These are phyloP conservation scores for Scheffersomyces segobiensis DNA, from an alignment of 1,139 yeast species.

Conservation along the genomic window DNA sequence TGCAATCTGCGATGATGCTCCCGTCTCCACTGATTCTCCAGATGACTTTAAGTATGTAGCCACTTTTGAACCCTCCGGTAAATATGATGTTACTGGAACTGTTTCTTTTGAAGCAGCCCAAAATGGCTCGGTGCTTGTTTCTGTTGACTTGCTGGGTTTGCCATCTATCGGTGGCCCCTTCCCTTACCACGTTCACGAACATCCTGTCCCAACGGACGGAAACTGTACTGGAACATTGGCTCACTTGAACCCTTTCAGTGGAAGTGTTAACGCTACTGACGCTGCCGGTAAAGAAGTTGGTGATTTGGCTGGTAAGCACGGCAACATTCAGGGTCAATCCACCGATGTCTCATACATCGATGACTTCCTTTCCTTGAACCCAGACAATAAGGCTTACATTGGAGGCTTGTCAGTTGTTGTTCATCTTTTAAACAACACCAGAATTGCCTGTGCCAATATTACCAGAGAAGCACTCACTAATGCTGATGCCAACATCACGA, in stretches of 20 bases:
- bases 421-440: slow-evolving; percentile 32
- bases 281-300: slow-evolving; percentile 35
- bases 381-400: slow-evolving; percentile 32
- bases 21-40: slow-evolving; percentile 28
- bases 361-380: slow-evolving; percentile 39
- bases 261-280: slow-evolving; percentile 26
- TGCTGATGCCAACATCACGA: slow-evolving; percentile 5
- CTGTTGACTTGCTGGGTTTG: slow-evolving; percentile 32
- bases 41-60: slow-evolving; percentile 23
- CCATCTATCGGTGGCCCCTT: slow-evolving; percentile 43
- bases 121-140: slow-evolving; percentile 35
- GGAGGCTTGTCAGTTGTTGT: slow-evolving; percentile 42
- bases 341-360: slow-evolving; percentile 30
- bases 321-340: slow-evolving; percentile 28
- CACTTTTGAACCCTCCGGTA: slow-evolving; percentile 16
- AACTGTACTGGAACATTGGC: slow-evolving; percentile 39
- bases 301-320: slow-evolving; percentile 46
- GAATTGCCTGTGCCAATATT: slow-evolving; percentile 46
- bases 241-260: slow-evolving; percentile 44
- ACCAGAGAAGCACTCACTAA: slow-evolving; percentile 14
- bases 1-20: slow-evolving; percentile 23
- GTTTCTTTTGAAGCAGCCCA: slow-evolving; percentile 30
- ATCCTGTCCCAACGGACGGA: slow-evolving; percentile 40
- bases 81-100: slow-evolving; percentile 24
- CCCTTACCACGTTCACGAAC: slow-evolving; percentile 42